Conservation (phyloP, 2,329 filamentous ascomycete species). For the Alternaria gaisen region DNA sequence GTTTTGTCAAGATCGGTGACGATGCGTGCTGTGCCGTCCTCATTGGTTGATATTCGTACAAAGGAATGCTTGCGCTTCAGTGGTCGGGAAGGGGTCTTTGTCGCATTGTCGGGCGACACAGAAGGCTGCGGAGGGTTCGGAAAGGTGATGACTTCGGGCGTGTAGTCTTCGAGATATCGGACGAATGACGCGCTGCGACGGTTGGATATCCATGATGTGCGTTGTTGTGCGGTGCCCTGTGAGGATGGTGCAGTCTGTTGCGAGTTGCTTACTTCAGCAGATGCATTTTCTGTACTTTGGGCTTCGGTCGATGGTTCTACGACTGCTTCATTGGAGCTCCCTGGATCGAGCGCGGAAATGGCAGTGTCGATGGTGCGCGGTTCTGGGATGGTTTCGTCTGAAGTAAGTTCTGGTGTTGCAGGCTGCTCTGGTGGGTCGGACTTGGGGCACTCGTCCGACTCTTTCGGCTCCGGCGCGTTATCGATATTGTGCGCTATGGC, state of each 20-base stretch:
- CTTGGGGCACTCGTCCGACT: slow-evolving; percentile 27
- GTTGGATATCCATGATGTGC: slow-evolving; percentile 56
- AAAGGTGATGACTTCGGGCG: slow-evolving; percentile 42
- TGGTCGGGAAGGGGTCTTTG: slow-evolving; percentile 56
- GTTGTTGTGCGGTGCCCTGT: slow-evolving; percentile 42
- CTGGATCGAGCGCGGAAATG: slow-evolving; percentile 26
- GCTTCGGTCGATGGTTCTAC: slow-evolving; percentile 35
- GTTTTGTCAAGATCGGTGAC: slow-evolving; percentile 73
- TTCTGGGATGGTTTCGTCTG: slow-evolving; percentile 29
- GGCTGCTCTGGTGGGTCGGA: slow-evolving; percentile 30
- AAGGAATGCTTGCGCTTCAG: slow-evolving; percentile 58
- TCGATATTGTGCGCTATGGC: slow-evolving; percentile 30
- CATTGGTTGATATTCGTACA: slow-evolving; percentile 81
- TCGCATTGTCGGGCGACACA: slow-evolving; percentile 54
- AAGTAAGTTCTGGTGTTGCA: slow-evolving; percentile 31
- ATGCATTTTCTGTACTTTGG: slow-evolving; percentile 33
- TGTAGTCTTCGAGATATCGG: slow-evolving; percentile 45
- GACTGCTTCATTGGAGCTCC: slow-evolving; percentile 27
- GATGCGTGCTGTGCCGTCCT: slow-evolving; percentile 91
- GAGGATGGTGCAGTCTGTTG: slow-evolving; percentile 45
- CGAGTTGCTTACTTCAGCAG: slow-evolving; percentile 40
- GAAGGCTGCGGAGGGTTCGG: slow-evolving; percentile 31
- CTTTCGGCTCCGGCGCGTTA: slow-evolving; percentile 26
- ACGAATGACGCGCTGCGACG: slow-evolving; percentile 55
- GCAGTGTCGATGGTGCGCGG: slow-evolving; percentile 20